Percentiles rank a stretch among this genome's conserved stretches.
Evolutionary conservation across 1,284 basidiomycete species (phyloP).

Genomic region (Rhodotorula mucilaginosa): DNA sequence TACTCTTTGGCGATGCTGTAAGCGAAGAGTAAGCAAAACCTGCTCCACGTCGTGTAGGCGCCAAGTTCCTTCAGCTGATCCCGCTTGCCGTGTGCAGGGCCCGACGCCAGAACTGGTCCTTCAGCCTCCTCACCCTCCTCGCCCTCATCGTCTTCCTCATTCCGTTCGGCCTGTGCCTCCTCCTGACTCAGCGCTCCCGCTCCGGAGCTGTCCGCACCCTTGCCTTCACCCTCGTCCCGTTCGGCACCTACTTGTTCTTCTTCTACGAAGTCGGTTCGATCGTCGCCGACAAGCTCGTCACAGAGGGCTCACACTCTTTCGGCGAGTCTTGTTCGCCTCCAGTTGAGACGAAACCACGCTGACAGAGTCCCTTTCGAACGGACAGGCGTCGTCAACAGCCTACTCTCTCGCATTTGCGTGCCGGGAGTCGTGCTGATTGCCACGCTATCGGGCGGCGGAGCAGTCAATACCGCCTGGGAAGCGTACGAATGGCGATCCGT

Average conservation of each 20-base stretch:
- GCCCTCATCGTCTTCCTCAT: conserved; percentile 45
- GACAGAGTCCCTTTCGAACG: background rate
- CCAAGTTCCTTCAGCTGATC: background rate
- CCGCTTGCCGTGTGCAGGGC: conserved; percentile 26
- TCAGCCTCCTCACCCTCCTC: conserved; percentile 43
- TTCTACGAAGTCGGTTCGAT: conserved; percentile 44
- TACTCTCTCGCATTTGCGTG: conserved; percentile 49
- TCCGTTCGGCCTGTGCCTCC: conserved; percentile 41
- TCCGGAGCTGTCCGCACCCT: conserved; percentile 35
- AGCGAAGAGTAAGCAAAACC: conserved; percentile 34
- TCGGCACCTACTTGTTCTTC: conserved; percentile 43
- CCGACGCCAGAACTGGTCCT: conserved; percentile 45
- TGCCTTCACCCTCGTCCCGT: conserved; percentile 42
- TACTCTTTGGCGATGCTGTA: conserved; percentile 44
- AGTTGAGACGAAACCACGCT: background rate
- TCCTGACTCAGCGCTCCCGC: conserved; percentile 37
- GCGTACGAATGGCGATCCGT: conserved; percentile 49
- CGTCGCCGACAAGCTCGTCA: conserved; percentile 41
- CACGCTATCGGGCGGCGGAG: conserved; percentile 50
- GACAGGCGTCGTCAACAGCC: conserved; percentile 44
- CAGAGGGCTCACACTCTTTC: conserved; percentile 42
- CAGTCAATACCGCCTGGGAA: conserved; percentile 51
- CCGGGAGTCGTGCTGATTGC: conserved; percentile 52
- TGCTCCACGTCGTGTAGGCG: too few relatives aligned
- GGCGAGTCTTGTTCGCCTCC: conserved; percentile 23